Conservation (phyloP, 306 rosid species). For the Datisca glomerata region DNA sequence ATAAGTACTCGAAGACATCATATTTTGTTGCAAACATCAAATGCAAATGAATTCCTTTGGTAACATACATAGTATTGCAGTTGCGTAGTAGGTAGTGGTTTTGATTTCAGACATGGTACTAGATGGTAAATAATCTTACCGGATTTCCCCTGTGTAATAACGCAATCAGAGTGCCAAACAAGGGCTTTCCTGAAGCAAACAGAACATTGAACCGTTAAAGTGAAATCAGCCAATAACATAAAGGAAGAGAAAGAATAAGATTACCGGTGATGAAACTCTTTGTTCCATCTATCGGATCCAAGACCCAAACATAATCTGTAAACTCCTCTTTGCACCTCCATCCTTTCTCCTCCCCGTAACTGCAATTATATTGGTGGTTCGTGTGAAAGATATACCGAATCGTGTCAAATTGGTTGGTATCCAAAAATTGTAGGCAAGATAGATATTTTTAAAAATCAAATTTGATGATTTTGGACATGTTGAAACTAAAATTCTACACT, state of each 20-base stretch:
- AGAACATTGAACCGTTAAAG: background rate
- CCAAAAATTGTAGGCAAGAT: no score
- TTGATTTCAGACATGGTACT: constrained; percentile 2
- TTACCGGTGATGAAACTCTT: constrained; percentile 91
- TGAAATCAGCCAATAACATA: background rate
- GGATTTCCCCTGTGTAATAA: constrained; percentile 62
- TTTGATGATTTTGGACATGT: no score
- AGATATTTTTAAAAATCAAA: no score
- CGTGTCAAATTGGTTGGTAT: background rate
- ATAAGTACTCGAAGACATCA: no score
- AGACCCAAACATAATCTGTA: constrained; percentile 87
- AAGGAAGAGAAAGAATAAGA: background rate
- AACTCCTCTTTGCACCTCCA: constrained; percentile 67
- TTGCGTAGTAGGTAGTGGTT: background rate
- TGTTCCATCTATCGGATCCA: constrained; percentile 95
- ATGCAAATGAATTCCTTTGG: background rate
- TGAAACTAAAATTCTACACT: no score
- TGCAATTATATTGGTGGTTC: constrained; percentile 29
- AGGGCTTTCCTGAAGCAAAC: constrained; percentile 64
- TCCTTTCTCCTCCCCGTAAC: constrained; percentile 90
- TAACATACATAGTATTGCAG: background rate
- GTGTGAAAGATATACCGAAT: background rate
- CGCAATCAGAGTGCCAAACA: constrained; percentile 90
- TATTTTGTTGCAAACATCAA: background rate
- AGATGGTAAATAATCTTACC: constrained; percentile 33